Evolutionary conservation across 1,139 yeast species (phyloP).

Genomic region (Debaryomyces sp.): DNA sequence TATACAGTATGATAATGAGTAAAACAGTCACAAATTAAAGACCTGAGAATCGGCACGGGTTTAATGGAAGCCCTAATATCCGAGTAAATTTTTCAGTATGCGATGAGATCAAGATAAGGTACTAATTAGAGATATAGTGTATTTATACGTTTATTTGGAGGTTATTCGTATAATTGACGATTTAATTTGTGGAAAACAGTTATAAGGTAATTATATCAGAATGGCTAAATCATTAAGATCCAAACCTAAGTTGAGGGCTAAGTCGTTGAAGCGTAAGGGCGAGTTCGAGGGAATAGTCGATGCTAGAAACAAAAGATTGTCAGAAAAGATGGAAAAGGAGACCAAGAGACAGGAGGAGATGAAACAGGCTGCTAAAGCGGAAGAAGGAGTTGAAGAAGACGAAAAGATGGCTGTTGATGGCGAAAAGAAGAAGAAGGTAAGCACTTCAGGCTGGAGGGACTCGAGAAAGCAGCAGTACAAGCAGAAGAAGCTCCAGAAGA

Average conservation of each 20-base stretch:
- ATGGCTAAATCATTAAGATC: constrained; percentile 95
- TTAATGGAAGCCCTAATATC: background rate
- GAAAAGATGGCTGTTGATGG: constrained; percentile 19
- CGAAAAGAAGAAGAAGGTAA: constrained; percentile 39
- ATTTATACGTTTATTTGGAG: background rate
- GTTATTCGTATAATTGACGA: background rate
- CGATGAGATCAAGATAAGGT: constrained; percentile 6
- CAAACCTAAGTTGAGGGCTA: constrained; percentile 73
- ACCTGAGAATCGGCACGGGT: constrained; percentile 16
- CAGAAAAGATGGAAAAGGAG: constrained; percentile 57
- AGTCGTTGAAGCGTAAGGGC: constrained; percentile 72
- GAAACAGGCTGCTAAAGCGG: constrained; percentile 26
- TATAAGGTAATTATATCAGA: background rate
- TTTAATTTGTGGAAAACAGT: background rate
- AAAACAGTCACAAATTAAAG: constrained; percentile 12
- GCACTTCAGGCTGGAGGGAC: constrained; percentile 85
- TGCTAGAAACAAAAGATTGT: constrained; percentile 68
- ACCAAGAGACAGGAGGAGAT: constrained; percentile 44
- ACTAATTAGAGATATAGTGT: background rate
- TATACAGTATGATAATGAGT: background rate
- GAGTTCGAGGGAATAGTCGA: constrained; percentile 69
- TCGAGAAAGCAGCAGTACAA: constrained; percentile 73
- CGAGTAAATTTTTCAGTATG: constrained; percentile 5
- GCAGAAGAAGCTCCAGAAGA: constrained; percentile 49
- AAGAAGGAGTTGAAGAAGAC: constrained; percentile 22